phyloP scores from a whole-genome alignment of 2,329 filamentous ascomycete genomes.

The Penicillium italicum region DNA sequence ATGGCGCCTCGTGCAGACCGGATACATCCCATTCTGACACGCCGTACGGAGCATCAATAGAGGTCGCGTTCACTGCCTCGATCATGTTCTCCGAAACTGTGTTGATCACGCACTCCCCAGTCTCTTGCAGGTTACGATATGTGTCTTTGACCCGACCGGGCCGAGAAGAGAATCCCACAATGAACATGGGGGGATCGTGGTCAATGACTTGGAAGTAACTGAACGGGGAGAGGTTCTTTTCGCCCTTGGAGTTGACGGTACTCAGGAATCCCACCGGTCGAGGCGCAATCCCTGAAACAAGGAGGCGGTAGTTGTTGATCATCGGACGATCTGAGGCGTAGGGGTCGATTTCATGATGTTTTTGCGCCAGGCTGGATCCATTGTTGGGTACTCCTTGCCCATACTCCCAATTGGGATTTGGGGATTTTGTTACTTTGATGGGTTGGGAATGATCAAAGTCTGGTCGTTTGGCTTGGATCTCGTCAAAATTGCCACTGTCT shows the following conservation, averaged over 20 bases:
- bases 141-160: slow-evolving; percentile 67
- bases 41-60: slow-evolving; percentile 72
- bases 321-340: slow-evolving; percentile 64
- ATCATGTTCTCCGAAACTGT: slow-evolving; percentile 78
- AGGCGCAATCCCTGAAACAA: slow-evolving; percentile 76
- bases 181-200: slow-evolving; percentile 81
- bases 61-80: slow-evolving; percentile 77
- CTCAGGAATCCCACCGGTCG: slow-evolving; percentile 67
- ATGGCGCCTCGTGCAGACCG: slow-evolving; percentile 67
- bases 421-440: slow-evolving; percentile 36
- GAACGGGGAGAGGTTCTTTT: slow-evolving; percentile 74
- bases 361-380: slow-evolving; percentile 7
- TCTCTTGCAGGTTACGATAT: slow-evolving; percentile 66
- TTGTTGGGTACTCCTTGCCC: slow-evolving; percentile 19
- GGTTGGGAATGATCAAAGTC: slow-evolving; percentile 30
- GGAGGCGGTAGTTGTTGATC: slow-evolving; percentile 79
- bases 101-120: slow-evolving; percentile 75
- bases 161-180: slow-evolving; percentile 57
- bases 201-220: slow-evolving; percentile 76
- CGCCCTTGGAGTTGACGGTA: slow-evolving; percentile 59
- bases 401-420: slow-evolving; percentile 33
- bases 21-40: slow-evolving; percentile 75
- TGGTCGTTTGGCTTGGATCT: slow-evolving; percentile 33
- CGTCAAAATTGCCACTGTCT: slow-evolving; percentile 24
- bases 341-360: slow-evolving; percentile 68